Base-by-base conservation (phyloP, 495 filamentous ascomycete genomes). In the Margaritispora aquatica region DNA sequence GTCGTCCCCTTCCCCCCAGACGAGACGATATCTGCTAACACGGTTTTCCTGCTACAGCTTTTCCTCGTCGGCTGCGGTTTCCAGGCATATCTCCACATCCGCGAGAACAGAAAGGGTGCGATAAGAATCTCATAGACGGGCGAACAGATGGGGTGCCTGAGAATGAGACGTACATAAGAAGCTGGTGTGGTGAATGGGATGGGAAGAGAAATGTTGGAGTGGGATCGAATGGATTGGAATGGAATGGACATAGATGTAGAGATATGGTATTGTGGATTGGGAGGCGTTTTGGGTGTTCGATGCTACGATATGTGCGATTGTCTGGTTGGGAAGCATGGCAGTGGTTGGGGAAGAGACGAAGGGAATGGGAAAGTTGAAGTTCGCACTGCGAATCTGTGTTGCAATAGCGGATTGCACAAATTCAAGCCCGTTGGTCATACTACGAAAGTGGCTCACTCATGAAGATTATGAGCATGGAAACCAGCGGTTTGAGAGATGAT, bases 51-150 rank as follows among this genome's bases (percentile, higher is more conserved):
- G 17, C 8, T n/a, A 52, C 54, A 96, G 91, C 84, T 80, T 0
- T 96, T 96, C 77, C 82, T 96, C 57, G 81, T 94, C 51, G 96
- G 95, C 76, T 96, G 92, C 75, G 87, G 84, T 26, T 81, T 88
- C 67, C 92, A 96, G 69, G 92, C 90, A 51, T 80, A 85, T 61
- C 78, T 96, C 47, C 89, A 96, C 66, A 68, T 86, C 55, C 83
- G 89, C 71, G 83, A 87, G 68, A 88, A 83, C 71, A 80, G 88
- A 72, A 78, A 86, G 64, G 92, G 92, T 53, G 86, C 88, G 54
- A 96, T 96, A 78, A 44, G 52, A 13, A 57, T 69, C 20, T 66
- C 55, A 19, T 64, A 59, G 54, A 10, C n/a, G n/a, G 3, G 38
- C 8, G 38, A 44, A 3, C 19, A 2, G 3, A 8, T 44, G 38